Evolutionary conservation across 352 stramenopile genomes (phyloP).

Genomic region (Pythium chondricola): DNA sequence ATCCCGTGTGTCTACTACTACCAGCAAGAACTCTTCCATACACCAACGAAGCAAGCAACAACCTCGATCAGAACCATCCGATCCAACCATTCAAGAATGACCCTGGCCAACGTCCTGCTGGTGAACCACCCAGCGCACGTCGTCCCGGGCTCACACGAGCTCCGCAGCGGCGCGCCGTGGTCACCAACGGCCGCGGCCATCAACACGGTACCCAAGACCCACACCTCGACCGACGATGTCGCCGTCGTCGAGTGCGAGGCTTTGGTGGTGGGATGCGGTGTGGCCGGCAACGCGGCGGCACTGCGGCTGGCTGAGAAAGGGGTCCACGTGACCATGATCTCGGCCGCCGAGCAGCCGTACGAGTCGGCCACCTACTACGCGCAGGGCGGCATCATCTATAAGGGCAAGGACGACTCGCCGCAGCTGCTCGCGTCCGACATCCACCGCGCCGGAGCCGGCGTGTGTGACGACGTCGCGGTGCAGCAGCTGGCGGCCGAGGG

Average conservation of each 20-base stretch:
- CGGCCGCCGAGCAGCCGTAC: constrained; percentile 56
- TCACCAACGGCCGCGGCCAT: background rate
- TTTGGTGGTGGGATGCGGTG: constrained; percentile 72
- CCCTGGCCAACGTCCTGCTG: constrained; percentile 5
- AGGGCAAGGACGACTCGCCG: constrained; percentile 80
- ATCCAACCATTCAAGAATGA: too few relatives aligned
- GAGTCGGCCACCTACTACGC: constrained; percentile 95
- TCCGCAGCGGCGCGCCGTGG: constrained; percentile 1
- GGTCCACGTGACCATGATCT: constrained; percentile 74
- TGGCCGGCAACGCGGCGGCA: constrained; percentile 65
- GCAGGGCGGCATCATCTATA: constrained; percentile 96
- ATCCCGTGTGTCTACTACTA: too few relatives aligned
- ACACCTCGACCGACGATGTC: constrained; percentile 22
- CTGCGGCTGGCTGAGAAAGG: constrained; percentile 66
- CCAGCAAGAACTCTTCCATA: background rate
- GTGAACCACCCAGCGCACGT: constrained; percentile 6
- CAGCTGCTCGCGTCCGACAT: constrained; percentile 87
- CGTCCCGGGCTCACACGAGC: background rate
- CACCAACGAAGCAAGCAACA: background rate
- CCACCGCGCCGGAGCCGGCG: constrained; percentile 85
- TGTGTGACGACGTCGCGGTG: constrained; percentile 88
- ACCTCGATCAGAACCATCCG: too few relatives aligned
- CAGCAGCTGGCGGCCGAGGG: constrained; percentile 90
- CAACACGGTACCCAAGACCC: background rate
- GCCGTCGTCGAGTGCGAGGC: constrained; percentile 26